A percentile compares a stretch with the other conserved stretches of the same genome.
These are phyloP conservation scores for Agrocybe praecox DNA, from an alignment of 768 basidiomycete genomes.

Conservation along the genomic window DNA sequence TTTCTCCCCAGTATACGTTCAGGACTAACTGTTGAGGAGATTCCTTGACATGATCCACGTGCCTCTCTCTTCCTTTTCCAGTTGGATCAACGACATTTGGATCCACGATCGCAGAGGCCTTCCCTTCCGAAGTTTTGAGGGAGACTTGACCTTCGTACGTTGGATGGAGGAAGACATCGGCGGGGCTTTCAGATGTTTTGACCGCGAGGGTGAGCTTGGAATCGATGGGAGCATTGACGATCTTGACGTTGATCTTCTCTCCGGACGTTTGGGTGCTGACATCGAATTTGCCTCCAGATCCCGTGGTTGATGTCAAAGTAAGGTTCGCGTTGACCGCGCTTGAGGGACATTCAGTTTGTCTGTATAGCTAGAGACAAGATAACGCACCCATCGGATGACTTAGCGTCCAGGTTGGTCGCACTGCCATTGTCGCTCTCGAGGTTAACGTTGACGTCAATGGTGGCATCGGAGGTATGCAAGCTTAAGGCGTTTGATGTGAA, in stretches of 20 bases:
- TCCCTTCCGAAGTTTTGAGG: conserved; percentile 13
- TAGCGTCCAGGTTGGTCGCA: not conserved
- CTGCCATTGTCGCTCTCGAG: conserved; percentile 28
- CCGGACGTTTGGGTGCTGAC: conserved; percentile 35
- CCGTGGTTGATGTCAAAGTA: conserved; percentile 3
- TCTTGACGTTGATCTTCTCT: conserved; percentile 25
- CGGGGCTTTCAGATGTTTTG: conserved; percentile 34
- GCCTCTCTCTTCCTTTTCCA: not conserved
- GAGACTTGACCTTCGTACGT: conserved; percentile 42
- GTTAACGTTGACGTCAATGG: conserved; percentile 40
- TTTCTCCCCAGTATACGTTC: too few relatives aligned
- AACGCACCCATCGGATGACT: conserved; percentile 2
- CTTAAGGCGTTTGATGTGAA: conserved; percentile 30
- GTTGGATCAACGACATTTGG: not conserved
- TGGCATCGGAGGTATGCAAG: conserved; percentile 42
- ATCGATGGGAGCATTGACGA: conserved; percentile 34
- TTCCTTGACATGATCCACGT: too few relatives aligned
- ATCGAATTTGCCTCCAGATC: conserved; percentile 29
- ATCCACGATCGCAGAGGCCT: not conserved
- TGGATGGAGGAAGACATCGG: conserved; percentile 30
- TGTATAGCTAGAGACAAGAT: not conserved
- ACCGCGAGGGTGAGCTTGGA: conserved; percentile 31
- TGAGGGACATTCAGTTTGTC: not conserved
- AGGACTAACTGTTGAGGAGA: too few relatives aligned
- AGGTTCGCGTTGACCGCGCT: conserved; percentile 16